Conservation (phyloP, 192 early-diverging fungal genomes). For the Radiomyces spectabilis region DNA sequence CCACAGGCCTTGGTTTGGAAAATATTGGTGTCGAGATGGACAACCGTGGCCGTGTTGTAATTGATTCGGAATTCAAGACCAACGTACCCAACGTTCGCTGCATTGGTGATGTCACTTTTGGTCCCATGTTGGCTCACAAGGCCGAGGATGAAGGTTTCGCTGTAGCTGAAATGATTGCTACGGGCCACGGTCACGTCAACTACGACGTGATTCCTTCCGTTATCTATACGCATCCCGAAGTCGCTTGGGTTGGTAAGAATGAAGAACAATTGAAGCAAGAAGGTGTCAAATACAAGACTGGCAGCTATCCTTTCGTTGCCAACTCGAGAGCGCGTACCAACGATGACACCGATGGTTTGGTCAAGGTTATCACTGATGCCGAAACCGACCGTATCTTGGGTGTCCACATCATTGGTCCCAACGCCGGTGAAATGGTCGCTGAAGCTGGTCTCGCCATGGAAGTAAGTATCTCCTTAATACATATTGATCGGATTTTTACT, state of each 20-base stretch:
- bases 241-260: conserved; percentile 97
- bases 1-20: conserved; percentile 87
- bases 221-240: conserved; percentile 98
- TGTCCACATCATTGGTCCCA: conserved; percentile 97
- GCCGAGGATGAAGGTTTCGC: conserved; percentile 99
- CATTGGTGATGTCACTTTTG: conserved; percentile 95
- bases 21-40: conserved; percentile 87
- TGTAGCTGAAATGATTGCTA: conserved; percentile 85
- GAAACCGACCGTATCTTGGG: conserved; percentile 96
- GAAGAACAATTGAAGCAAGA: conserved; percentile 88
- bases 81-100: conserved; percentile 82
- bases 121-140: conserved; percentile 99
- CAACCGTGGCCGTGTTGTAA: conserved; percentile 77
- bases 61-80: conserved; percentile 83
- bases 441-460: conserved; percentile 96
- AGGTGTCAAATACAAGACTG: conserved; percentile 83
- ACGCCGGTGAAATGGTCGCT: conserved; percentile 99
- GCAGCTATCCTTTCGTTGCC: conserved; percentile 91
- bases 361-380: conserved; percentile 95
- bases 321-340: conserved; percentile 98
- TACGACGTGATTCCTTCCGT: conserved; percentile 96
- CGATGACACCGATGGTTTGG: conserved; percentile 84
- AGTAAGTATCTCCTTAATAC: too few relatives aligned
- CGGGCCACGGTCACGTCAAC: conserved; percentile 96
- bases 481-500: not conserved